Evolutionary conservation across 345 rosid species (phyloP).

Genomic region (Melaleuca alternifolia): DNA sequence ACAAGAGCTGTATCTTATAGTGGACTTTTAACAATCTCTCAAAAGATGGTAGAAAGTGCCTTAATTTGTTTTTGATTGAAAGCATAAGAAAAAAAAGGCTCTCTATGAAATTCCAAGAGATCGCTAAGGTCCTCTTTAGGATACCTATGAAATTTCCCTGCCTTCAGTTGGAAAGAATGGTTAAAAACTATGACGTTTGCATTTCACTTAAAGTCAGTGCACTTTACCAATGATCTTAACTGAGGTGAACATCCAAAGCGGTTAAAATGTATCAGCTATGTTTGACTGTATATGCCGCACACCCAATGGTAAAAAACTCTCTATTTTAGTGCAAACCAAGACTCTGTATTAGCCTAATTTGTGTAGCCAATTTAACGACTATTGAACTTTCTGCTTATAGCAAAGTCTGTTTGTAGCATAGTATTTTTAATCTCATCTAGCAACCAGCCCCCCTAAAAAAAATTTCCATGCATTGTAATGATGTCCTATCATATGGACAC

Average conservation of each 20-base stretch:
- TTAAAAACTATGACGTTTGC: background rate
- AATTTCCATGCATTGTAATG: background rate
- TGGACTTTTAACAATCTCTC: background rate
- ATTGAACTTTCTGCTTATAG: background rate
- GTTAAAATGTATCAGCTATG: background rate
- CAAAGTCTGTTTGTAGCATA: no score
- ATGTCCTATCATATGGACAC: background rate
- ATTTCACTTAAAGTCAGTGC: background rate
- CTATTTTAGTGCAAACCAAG: background rate
- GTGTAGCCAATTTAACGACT: background rate
- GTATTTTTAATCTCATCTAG: no score
- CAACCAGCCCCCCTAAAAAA: background rate
- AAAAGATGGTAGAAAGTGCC: background rate
- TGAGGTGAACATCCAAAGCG: background rate
- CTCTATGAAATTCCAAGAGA: background rate
- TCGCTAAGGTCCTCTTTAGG: background rate
- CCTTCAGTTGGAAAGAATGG: background rate
- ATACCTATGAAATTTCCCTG: background rate
- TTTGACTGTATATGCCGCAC: background rate
- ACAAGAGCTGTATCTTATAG: background rate
- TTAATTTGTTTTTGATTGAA: background rate
- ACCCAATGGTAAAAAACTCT: background rate
- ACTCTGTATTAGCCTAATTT: background rate
- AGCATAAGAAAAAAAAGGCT: no score
- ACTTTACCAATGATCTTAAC: background rate